Evolutionary conservation across 1,284 basidiomycete genomes (phyloP).

Genomic region (Ganoderma sinense): DNA sequence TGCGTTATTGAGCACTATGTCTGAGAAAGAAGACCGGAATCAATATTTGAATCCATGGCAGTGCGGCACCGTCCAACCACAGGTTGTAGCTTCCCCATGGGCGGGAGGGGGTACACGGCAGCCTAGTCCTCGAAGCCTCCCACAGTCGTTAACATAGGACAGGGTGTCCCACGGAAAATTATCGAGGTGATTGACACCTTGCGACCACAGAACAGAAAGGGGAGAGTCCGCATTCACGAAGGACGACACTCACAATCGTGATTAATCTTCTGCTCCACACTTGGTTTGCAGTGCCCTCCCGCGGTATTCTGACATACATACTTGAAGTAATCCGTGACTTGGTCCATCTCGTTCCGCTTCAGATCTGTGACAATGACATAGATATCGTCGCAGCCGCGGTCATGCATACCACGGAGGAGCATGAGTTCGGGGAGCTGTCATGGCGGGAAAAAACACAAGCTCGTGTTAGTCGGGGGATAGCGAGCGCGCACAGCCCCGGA

Average conservation of each 20-base stretch:
- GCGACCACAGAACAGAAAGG: conserved; percentile 4
- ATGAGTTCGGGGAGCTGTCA: conserved; percentile 75
- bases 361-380: conserved; percentile 79
- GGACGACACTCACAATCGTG: conserved; percentile 58
- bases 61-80: neutral
- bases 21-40: conserved; percentile 40
- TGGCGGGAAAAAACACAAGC: neutral
- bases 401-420: conserved; percentile 80
- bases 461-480: neutral
- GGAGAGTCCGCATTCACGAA: neutral
- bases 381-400: conserved; percentile 76
- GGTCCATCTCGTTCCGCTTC: conserved; percentile 79
- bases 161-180: neutral
- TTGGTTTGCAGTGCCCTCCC: conserved; percentile 66
- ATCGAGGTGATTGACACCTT: neutral
- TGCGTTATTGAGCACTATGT: conserved; percentile 71
- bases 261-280: conserved; percentile 69
- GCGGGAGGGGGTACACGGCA: neutral
- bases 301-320: conserved; percentile 69
- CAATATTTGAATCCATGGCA: neutral
- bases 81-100: neutral
- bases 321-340: conserved; percentile 77
- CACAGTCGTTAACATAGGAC: neutral
- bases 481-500: neutral
- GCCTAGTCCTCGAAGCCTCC: neutral